Base-by-base conservation (phyloP, 371 early-diverging fungal genomes). In the Rhizopus arrhizus region DNA sequence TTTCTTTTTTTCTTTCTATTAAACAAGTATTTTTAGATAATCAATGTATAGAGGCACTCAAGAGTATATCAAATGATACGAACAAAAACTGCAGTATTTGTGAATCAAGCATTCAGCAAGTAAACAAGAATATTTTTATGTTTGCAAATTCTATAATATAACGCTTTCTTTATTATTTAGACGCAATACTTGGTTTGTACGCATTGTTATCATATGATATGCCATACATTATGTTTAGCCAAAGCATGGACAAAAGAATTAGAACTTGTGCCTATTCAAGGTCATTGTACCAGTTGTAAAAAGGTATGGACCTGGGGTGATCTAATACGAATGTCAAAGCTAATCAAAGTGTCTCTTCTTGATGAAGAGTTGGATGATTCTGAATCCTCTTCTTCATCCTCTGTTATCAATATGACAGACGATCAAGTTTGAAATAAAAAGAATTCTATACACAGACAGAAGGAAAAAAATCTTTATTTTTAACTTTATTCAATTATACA, bases 291-390 rank as follows among this genome's bases (percentile, higher is more conserved):
- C 10, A 50, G 46, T 9, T 68, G 69, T 22, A 5, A 46, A 10
- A 35, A 2, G 0, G 13, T 11, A 4, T 31, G 57, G 15, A 4
- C 53, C 13, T 68, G 69, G 69, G 69, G 69, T 28, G 64, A 68
- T 46, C 22, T 63, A 10, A 58, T 68, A 10, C 54, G 38, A 4
- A 13, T 5, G 1, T 22, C 48, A 31, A 57, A 63, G 47, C 29
- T 58, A 38, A 51, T 9, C 6, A 11, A 36, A 36, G 36, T 36
- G 11, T 36, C 36, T 9, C 36, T 36, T 36, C 36, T 36, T 11
- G 36, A 36, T 36, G 36, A 36, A 36, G 11, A 11, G 9, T 36
- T 2, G 9, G 6, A 36, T 36, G 11, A 36, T 11, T 36, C 36
- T 36, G 36, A 36, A 9, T 6, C 2, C 1, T 36, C 36, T 11